Evolutionary conservation across 2,329 filamentous ascomycete species (phyloP).

Genomic region (Beauveria sp.): DNA sequence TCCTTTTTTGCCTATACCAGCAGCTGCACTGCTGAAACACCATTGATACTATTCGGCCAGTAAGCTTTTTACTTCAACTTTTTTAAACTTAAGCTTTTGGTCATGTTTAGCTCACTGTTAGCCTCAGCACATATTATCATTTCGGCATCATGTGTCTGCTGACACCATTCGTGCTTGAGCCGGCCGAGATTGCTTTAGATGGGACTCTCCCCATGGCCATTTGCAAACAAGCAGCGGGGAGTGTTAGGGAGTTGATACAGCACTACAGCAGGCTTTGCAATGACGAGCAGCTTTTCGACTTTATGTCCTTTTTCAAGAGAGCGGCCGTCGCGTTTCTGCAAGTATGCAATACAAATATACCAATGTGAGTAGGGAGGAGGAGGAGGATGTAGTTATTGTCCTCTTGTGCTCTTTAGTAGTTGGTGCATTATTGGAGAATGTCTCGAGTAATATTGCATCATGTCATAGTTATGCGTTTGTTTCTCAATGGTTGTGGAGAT

Average conservation of each 20-base stretch:
- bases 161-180: not conserved
- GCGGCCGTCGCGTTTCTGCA: not conserved
- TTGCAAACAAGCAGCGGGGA: not conserved
- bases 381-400: not conserved
- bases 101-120: not conserved
- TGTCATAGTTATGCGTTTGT: not conserved
- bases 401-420: not conserved
- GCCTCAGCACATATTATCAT: not conserved
- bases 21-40: not conserved
- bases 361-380: not conserved
- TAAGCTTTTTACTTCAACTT: not conserved
- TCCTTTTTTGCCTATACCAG: slow-evolving; percentile 4
- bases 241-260: not conserved
- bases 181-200: not conserved
- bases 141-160: slow-evolving; percentile 4
- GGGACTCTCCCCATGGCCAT: not conserved
- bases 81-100: too few species aligned
- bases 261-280: not conserved
- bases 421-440: not conserved
- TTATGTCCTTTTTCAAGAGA: not conserved
- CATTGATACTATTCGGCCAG: not conserved
- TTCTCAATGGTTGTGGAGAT: not conserved
- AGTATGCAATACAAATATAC: not conserved
- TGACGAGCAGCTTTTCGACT: not conserved
- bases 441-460: too few species aligned